Evolutionary conservation across 78 protist species (phyloP).

Genomic region (Neovahlkampfia damariscottae): DNA sequence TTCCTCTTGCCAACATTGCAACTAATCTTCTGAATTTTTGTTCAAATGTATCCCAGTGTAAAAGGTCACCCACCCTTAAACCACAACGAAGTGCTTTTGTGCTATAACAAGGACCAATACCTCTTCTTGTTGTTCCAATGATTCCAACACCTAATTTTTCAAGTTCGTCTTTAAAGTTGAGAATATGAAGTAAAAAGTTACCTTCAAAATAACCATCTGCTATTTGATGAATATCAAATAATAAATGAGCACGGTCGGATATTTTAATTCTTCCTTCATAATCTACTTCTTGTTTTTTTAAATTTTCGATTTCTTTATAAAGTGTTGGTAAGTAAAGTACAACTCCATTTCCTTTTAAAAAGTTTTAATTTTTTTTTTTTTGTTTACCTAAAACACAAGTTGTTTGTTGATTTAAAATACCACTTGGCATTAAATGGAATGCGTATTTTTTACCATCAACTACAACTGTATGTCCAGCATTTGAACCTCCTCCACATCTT

Average conservation of each 20-base stretch:
- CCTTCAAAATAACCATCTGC: too few species aligned
- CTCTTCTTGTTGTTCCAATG: slow-evolving; percentile 65
- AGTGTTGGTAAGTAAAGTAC: slow-evolving; percentile 77
- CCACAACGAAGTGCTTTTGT: slow-evolving; percentile 31
- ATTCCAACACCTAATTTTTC: not conserved
- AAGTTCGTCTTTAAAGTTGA: too few species aligned
- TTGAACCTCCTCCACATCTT: slow-evolving; percentile 45
- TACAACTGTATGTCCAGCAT: slow-evolving; percentile 84
- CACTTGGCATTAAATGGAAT: slow-evolving; percentile 79
- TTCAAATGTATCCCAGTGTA: slow-evolving; percentile 34
- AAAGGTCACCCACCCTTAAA: slow-evolving; percentile 37
- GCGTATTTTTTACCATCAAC: slow-evolving; percentile 70
- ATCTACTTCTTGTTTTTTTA: slow-evolving; percentile 37
- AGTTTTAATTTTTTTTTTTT: slow-evolving; percentile 18
- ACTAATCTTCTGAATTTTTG: slow-evolving; percentile 18
- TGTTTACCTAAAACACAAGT: too few species aligned
- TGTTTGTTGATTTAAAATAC: slow-evolving; percentile 63
- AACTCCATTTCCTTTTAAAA: slow-evolving; percentile 79
- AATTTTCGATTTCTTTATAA: slow-evolving; percentile 55
- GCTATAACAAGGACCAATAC: slow-evolving; percentile 82
- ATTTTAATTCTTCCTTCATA: slow-evolving; percentile 10
- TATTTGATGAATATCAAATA: slow-evolving; percentile 73
- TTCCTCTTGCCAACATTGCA: not conserved
- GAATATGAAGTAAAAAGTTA: too few species aligned
- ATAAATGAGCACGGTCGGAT: slow-evolving; percentile 83